Conservation (phyloP, 306 rosid genomes). For the Corylus avellana region DNA sequence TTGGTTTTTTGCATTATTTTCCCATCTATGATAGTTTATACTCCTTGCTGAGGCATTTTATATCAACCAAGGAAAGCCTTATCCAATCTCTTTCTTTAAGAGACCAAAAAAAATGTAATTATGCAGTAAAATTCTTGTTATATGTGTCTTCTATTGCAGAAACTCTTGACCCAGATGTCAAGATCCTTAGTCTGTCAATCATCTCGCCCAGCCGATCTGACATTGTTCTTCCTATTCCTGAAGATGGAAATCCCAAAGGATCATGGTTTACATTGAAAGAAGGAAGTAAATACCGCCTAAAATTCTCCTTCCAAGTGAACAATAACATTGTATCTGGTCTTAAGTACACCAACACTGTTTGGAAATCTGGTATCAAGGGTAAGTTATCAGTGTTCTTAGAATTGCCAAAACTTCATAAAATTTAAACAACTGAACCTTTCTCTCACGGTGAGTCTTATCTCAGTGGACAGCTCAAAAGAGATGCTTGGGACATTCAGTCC, state of each 20-base stretch:
- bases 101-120: background rate
- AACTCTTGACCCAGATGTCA: conserved; percentile 86
- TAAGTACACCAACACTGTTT: conserved; percentile 88
- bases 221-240: conserved; percentile 79
- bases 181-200: conserved; percentile 81
- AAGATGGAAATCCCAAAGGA: conserved; percentile 75
- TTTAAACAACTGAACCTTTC: background rate
- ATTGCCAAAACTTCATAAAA: background rate
- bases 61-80: background rate
- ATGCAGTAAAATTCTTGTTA: background rate
- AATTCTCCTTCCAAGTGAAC: conserved; percentile 75
- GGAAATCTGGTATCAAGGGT: conserved; percentile 95
- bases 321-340: conserved; percentile 95
- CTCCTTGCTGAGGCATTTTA: background rate
- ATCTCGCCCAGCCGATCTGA: conserved; percentile 67
- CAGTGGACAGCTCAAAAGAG: conserved; percentile 87
- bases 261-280: conserved; percentile 95
- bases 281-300: conserved; percentile 81
- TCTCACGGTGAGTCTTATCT: conserved; percentile 18
- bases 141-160: conserved; percentile 37
- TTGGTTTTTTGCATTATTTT: background rate
- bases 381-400: conserved; percentile 12
- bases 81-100: background rate
- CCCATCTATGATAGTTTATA: background rate
- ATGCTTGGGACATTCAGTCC: conserved; percentile 98